Base-by-base conservation (phyloP, 257 asterid species). In the Fraxinus americana region DNA sequence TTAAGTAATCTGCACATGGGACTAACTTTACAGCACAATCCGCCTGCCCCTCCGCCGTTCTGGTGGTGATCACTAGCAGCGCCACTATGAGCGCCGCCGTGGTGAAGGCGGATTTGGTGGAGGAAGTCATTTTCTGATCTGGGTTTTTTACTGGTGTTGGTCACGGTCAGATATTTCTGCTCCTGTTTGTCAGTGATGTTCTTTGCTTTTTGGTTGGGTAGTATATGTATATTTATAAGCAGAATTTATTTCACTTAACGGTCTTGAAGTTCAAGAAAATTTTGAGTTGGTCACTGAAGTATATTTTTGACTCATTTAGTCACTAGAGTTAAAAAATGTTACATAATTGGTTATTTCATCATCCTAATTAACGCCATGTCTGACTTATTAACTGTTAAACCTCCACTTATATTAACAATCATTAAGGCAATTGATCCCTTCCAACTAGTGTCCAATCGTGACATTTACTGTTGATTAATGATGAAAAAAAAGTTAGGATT, bases 21-120 rank as follows among this genome's bases (percentile, higher is more conserved):
- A 82, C 57, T 77, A 89, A 84, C 59, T 79, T 61, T 5, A 80
- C 0, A 3, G 67, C 87, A 77, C 93, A 89, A 4, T 82, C 80
- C 7, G 77, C 30, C 80, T 86, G 92, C 36, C 72, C 90, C 39
- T 74, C 82, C 65, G 77, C 86, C 73, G 65, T 13, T 38, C 78
- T 54, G 67, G 75, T 13, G 72, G 69, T 17, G 2, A 77, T 69
- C 57, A 77, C 78, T 43, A 86, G 9, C 45, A 76, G 70, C 81
- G 70, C 88, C 84, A 69, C 82, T 83, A 71, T 66, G 57, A 76
- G 10, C 39, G 74, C 75, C 80, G 75, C 80, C 82, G 71, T 73
- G 9, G 32, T 66, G 70, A 71, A 7, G 68, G 66, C 21, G 29
- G 23, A 63, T 38, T 39, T 19, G 27, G 68, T 52, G 76, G 84